Evolutionary conservation across 768 basidiomycete genomes (phyloP).

Genomic region (Suillus variegatus): DNA sequence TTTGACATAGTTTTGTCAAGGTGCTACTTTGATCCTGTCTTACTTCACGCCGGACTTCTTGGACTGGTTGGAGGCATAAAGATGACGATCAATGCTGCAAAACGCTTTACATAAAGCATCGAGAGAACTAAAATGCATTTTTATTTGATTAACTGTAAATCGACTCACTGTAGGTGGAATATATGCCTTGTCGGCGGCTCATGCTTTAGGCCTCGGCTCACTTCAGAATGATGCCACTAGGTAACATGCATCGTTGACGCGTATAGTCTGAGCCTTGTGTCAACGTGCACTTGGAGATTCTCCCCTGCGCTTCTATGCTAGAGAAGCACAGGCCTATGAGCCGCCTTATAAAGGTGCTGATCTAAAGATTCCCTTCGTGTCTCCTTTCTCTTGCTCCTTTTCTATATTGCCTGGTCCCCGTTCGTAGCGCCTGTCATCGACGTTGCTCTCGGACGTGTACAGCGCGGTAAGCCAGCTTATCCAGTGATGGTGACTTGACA

Average conservation of each 20-base stretch:
- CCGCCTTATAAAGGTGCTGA: not conserved
- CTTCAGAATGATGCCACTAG: not conserved
- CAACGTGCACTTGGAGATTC: not conserved
- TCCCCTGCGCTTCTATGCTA: not conserved
- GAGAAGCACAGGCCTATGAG: not conserved
- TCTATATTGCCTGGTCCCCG: no score
- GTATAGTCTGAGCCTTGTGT: not conserved
- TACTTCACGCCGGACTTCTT: constrained; percentile 98
- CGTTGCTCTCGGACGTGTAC: not conserved
- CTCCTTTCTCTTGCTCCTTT: not conserved
- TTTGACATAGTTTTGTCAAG: constrained; percentile 37
- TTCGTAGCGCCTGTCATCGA: not conserved
- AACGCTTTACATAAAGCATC: not conserved
- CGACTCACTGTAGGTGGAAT: not conserved
- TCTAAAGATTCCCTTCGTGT: not conserved
- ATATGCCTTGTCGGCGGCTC: not conserved
- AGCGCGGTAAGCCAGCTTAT: not conserved
- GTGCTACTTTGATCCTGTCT: constrained; percentile 85
- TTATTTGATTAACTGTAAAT: not conserved
- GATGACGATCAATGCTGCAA: not conserved
- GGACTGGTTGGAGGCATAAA: constrained; percentile 59
- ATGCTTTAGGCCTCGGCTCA: not conserved
- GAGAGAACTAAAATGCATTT: not conserved
- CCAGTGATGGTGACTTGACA: not conserved
- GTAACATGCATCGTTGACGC: not conserved